These are phyloP conservation scores for Stephania cephalantha DNA, from an alignment of 164 flowering plant species.

Conservation along the genomic window DNA sequence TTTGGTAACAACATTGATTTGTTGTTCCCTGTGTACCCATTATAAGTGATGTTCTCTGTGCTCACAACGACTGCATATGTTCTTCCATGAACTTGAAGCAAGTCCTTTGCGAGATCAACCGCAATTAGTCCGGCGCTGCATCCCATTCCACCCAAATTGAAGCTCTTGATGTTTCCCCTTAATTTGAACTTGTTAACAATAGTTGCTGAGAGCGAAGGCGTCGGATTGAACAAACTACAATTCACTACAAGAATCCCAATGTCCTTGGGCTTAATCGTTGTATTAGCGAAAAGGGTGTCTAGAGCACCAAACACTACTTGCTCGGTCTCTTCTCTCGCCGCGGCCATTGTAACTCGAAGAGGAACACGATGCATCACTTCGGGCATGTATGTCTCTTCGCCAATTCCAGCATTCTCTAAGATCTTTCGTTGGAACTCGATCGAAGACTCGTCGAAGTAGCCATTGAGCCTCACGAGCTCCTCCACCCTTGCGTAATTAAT, in stretches of 20 bases:
- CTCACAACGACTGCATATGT: slow-evolving; percentile 77
- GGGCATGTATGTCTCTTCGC: slow-evolving; percentile 32
- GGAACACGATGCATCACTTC: slow-evolving; percentile 25
- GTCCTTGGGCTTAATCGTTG: slow-evolving; percentile 55
- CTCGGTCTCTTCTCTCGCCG: slow-evolving; percentile 32
- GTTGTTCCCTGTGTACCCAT: slow-evolving; percentile 75
- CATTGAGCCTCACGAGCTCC: slow-evolving; percentile 23
- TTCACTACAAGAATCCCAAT: slow-evolving; percentile 76
- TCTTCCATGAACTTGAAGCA: slow-evolving; percentile 64
- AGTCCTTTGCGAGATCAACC: slow-evolving; percentile 62
- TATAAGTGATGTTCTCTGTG: slow-evolving; percentile 78
- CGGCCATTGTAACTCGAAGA: slow-evolving; percentile 21
- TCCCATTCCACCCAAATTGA: slow-evolving; percentile 83
- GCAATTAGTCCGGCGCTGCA: slow-evolving; percentile 80
- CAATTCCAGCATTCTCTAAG: slow-evolving; percentile 33
- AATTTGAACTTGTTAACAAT: slow-evolving; percentile 68
- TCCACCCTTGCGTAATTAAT: slow-evolving; percentile 24
- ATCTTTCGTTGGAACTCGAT: slow-evolving; percentile 36
- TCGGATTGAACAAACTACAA: slow-evolving; percentile 73
- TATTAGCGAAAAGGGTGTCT: slow-evolving; percentile 45
- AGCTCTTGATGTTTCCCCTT: slow-evolving; percentile 55
- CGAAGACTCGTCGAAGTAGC: slow-evolving; percentile 24
- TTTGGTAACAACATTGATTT: slow-evolving; percentile 75
- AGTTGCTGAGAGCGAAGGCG: slow-evolving; percentile 75
- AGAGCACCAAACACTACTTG: slow-evolving; percentile 72